Evolutionary conservation across 345 rosid species (phyloP).

Genomic region (Punica granatum): DNA sequence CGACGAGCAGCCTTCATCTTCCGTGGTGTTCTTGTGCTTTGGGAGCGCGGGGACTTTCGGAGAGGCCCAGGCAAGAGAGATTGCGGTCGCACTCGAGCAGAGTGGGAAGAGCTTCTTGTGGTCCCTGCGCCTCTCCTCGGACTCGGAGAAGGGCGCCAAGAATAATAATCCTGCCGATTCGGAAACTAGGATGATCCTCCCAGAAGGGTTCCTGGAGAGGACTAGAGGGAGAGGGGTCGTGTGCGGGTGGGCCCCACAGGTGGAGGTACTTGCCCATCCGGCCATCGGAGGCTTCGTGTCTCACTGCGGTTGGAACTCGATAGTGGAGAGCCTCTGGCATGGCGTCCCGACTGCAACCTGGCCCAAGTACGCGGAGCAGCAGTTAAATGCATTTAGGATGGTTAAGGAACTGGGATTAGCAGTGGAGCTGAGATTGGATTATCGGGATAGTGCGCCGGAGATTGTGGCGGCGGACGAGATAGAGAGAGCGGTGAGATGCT

Average conservation of each 20-base stretch:
- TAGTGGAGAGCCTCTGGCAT: slow-evolving; percentile 39
- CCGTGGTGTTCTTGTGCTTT: slow-evolving; percentile 60
- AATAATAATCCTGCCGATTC: slow-evolving; percentile 11
- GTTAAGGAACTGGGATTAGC: slow-evolving; percentile 36
- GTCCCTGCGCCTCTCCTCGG: slow-evolving; percentile 28
- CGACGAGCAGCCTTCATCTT: slow-evolving; percentile 31
- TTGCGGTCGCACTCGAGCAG: slow-evolving; percentile 39
- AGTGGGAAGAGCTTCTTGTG: slow-evolving; percentile 38
- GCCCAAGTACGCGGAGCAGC: slow-evolving; percentile 52
- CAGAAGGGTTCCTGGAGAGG: slow-evolving; percentile 42
- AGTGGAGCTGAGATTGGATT: slow-evolving; percentile 13
- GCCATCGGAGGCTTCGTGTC: slow-evolving; percentile 41
- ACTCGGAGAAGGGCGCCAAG: slow-evolving; percentile 8
- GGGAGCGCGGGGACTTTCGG: slow-evolving; percentile 55
- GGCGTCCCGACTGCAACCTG: slow-evolving; percentile 43
- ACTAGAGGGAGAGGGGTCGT: slow-evolving; percentile 11
- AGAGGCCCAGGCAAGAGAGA: slow-evolving; percentile 35
- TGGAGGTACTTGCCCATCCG: neutral
- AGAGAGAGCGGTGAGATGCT: slow-evolving; percentile 25
- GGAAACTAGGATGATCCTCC: slow-evolving; percentile 26
- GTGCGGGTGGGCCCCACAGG: slow-evolving; percentile 43
- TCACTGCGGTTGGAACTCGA: slow-evolving; percentile 50
- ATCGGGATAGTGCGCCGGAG: neutral
- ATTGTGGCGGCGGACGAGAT: slow-evolving; percentile 43
- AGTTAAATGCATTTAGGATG: slow-evolving; percentile 42